These are phyloP conservation scores for Leccinellum albellum DNA, from an alignment of 768 basidiomycete species.

Conservation along the genomic window DNA sequence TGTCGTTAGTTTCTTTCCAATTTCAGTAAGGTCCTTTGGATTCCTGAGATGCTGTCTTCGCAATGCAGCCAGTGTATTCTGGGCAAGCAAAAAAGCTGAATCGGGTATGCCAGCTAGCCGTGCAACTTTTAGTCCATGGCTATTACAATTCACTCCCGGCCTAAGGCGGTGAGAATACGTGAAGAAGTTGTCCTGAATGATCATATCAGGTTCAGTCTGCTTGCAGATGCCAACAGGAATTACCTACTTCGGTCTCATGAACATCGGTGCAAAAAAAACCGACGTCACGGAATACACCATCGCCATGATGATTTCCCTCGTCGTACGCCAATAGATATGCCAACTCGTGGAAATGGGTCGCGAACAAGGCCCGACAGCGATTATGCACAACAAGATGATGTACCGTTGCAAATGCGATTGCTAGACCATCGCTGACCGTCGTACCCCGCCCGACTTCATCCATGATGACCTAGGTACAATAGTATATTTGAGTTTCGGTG, in stretches of 20 bases:
- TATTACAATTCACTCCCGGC: constrained; percentile 85
- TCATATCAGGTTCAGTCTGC: not conserved
- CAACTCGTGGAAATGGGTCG: constrained; percentile 97
- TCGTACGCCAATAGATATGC: constrained; percentile 75
- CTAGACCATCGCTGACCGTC: constrained; percentile 85
- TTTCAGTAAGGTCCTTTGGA: constrained; percentile 28
- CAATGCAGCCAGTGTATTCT: constrained; percentile 45
- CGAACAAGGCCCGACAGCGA: constrained; percentile 83
- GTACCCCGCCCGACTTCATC: constrained; percentile 99
- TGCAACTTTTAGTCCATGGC: constrained; percentile 89
- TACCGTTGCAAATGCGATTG: constrained; percentile 88
- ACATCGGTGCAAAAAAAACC: constrained; percentile 90
- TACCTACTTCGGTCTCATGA: constrained; percentile 66
- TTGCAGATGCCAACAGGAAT: not conserved
- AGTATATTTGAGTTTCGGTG: constrained; percentile 5
- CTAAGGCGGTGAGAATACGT: constrained; percentile 77
- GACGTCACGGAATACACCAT: constrained; percentile 54
- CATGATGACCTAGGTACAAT: constrained; percentile 79
- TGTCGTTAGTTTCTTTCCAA: constrained; percentile 30
- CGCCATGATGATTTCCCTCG: constrained; percentile 36
- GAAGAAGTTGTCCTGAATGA: constrained; percentile 65
- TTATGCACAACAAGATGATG: constrained; percentile 75
- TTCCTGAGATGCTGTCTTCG: constrained; percentile 24
- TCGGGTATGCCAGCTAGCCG: constrained; percentile 80
- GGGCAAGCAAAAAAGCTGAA: constrained; percentile 56